A percentile compares a stretch with the other conserved stretches of the same genome.
Conservation (phyloP, 2,329 filamentous ascomycete species). For the Botrytis fragariae region DNA sequence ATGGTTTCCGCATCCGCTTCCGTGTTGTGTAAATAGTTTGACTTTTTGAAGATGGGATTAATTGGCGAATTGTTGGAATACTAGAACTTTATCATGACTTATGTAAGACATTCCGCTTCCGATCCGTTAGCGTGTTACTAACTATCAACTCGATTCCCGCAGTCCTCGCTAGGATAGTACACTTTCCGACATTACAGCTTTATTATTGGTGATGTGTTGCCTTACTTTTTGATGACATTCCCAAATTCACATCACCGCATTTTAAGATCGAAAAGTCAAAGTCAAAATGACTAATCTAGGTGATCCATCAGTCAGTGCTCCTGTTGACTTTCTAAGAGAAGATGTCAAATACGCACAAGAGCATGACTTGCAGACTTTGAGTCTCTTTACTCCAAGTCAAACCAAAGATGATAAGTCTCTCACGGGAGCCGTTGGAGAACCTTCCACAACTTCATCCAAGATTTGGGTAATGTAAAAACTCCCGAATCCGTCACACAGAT, state of each 20-base stretch:
- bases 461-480: conserved; percentile 18
- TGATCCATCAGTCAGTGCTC: neutral
- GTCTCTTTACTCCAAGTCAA: neutral
- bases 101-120: conserved; percentile 11
- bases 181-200: neutral
- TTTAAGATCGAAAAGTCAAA: neutral
- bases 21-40: conserved; percentile 3
- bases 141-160: neutral
- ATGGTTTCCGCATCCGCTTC: conserved; percentile 13
- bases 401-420: neutral
- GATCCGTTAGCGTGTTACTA: conserved; percentile 4
- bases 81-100: neutral
- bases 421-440: neutral
- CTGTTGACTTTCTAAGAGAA: neutral
- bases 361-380: conserved; percentile 18
- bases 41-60: conserved; percentile 1
- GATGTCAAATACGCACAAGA: conserved; percentile 14
- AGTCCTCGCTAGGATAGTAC: neutral
- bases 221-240: neutral
- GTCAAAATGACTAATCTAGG: neutral
- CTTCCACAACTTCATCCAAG: neutral
- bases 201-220: neutral
- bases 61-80: neutral
- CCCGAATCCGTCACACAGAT: neutral
- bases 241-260: neutral